Evolutionary conservation across 140 eudicot species (phyloP).

Genomic region (Oenanthe javanica): DNA sequence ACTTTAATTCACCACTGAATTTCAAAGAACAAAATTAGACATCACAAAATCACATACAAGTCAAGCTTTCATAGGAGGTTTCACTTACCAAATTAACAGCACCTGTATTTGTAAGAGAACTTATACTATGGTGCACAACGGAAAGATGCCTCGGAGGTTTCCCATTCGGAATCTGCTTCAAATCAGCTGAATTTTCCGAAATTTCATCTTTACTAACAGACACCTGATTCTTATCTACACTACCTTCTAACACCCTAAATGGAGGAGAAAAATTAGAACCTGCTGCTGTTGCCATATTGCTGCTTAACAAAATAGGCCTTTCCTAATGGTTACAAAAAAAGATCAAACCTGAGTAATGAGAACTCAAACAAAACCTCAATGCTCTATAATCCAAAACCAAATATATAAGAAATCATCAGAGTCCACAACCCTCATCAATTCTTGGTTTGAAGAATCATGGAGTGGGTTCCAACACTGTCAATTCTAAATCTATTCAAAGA

Average conservation of each 20-base stretch:
- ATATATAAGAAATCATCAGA: neutral
- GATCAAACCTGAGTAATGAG: neutral
- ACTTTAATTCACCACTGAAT: too few species aligned
- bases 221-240: conserved; percentile 29
- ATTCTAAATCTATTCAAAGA: conserved; percentile 13
- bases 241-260: conserved; percentile 38
- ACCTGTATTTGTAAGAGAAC: conserved; percentile 32
- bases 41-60: neutral
- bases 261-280: conserved; percentile 53
- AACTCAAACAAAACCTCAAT: conserved; percentile 11
- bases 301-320: conserved; percentile 24
- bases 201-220: conserved; percentile 36
- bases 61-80: neutral
- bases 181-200: conserved; percentile 36
- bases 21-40: neutral
- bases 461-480: conserved; percentile 8
- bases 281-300: conserved; percentile 74
- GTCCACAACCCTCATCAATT: neutral
- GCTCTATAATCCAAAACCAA: neutral
- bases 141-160: conserved; percentile 72
- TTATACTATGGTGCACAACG: conserved; percentile 45
- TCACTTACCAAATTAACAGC: conserved; percentile 38
- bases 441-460: neutral
- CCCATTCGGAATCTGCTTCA: conserved; percentile 36
- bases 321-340: neutral